Base-by-base conservation (phyloP, 768 basidiomycete species). In the Termitomyces sp. region DNA sequence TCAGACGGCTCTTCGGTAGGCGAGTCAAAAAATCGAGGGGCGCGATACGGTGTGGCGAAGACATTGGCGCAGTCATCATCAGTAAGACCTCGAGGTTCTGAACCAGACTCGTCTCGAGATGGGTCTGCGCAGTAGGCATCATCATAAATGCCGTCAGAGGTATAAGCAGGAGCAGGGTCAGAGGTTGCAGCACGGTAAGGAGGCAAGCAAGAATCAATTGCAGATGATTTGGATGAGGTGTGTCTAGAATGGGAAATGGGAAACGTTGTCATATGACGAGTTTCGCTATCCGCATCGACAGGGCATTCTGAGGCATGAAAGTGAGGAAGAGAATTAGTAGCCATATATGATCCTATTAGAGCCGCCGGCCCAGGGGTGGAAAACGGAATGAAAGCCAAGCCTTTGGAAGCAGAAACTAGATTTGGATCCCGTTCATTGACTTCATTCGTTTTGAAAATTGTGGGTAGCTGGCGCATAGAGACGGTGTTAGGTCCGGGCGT, bases 1-100 rank as follows among this genome's bases (percentile, higher is more conserved):
- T 73, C 73, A 31, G 77, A 74, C 37, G 78, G 78, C 59, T 81
- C 79, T 57, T 82, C 79, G 31, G 73, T 71, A 2, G 80, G 80
- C 2, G 79, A 80, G 64, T 83, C 79, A 61, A 81, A 80, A 67
- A 81, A 79, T 34, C 80, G 64, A 16, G 72, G 67, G 71, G 69
- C 42, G 64, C 62, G n/a, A 65, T 50, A 63, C 37, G 84, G 83
- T 48, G 79, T 80, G n/a, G 72, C 68, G 62, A 75, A 83, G 31
- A 69, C 55, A 39, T 65, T 60, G 18, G 61, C 52, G 34, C 69
- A 48, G 24, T 65, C 44, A 8, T 42, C 60, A 56, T 29, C n/a
- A 41, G 50, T 39, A n/a, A 57, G 56, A 31, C 52, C 47, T 31
- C 50, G 43, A 36, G 63, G 61, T 46, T 66, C 64, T 34, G 53